Evolutionary conservation across 768 basidiomycete genomes (phyloP).

Genomic region (Dioszegia aurantiaca): DNA sequence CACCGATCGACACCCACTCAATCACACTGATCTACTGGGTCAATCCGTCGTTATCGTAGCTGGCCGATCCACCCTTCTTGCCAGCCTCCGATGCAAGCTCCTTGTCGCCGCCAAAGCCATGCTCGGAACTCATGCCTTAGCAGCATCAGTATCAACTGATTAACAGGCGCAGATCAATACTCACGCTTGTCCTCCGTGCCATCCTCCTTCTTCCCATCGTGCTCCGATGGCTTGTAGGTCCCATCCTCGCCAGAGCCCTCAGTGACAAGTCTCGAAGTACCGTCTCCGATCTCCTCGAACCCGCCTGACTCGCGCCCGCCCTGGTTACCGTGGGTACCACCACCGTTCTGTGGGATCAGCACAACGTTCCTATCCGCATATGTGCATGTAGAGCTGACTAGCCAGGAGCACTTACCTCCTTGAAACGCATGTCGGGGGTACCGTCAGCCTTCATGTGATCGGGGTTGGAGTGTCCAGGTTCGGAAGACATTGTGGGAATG

Average conservation of each 20-base stretch:
- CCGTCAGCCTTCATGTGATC: slow-evolving; percentile 38
- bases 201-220: slow-evolving; percentile 35
- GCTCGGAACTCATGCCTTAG: slow-evolving; percentile 33
- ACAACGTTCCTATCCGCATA: background rate
- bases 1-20: background rate
- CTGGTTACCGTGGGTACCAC: slow-evolving; percentile 41
- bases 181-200: slow-evolving; percentile 34
- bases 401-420: slow-evolving; percentile 37
- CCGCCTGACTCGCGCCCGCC: slow-evolving; percentile 25
- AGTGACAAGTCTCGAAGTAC: slow-evolving; percentile 39
- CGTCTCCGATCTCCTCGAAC: slow-evolving; percentile 45
- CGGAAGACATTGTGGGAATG: slow-evolving; percentile 19
- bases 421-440: slow-evolving; percentile 47
- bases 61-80: slow-evolving; percentile 46
- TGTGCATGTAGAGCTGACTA: background rate
- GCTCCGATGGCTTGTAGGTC: slow-evolving; percentile 47
- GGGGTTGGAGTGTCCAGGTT: slow-evolving; percentile 37
- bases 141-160: background rate
- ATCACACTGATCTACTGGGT: slow-evolving; percentile 25
- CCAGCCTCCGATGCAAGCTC: slow-evolving; percentile 42
- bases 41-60: slow-evolving; percentile 48
- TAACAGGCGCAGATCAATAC: background rate
- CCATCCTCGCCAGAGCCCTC: slow-evolving; percentile 45
- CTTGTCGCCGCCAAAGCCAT: slow-evolving; percentile 40
- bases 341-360: slow-evolving; percentile 36